Evolutionary conservation across 1,284 basidiomycete genomes (phyloP).

Genomic region (Rhodotorula mucilaginosa): DNA sequence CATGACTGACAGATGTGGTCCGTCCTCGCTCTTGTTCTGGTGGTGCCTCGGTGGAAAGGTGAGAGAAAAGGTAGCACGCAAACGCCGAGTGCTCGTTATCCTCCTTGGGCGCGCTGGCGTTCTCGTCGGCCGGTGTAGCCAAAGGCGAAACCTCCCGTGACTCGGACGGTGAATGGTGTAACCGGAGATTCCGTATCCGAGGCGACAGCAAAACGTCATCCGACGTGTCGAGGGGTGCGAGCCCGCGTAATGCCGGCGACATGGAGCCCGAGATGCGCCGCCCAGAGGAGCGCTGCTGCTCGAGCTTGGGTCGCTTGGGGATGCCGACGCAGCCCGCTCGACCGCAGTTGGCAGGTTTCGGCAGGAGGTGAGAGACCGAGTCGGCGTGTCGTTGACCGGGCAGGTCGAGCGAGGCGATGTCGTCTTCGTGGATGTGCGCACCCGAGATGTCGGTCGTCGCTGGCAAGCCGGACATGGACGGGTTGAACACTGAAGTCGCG

Average conservation of each 20-base stretch:
- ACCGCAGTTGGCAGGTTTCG: slow-evolving; percentile 23
- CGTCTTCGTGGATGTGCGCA: slow-evolving; percentile 28
- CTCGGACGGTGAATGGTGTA: not conserved
- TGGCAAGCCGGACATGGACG: not conserved
- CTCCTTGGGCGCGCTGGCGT: not conserved
- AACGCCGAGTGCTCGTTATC: slow-evolving; percentile 35
- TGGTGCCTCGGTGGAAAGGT: slow-evolving; percentile 17
- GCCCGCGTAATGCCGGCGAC: slow-evolving; percentile 5
- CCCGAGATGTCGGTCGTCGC: slow-evolving; percentile 9
- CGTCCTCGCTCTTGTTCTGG: slow-evolving; percentile 16
- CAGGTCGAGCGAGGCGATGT: slow-evolving; percentile 22
- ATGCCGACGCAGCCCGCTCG: slow-evolving; percentile 30
- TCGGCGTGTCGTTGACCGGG: slow-evolving; percentile 3
- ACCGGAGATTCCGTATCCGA: slow-evolving; percentile 22
- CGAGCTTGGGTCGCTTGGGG: slow-evolving; percentile 16
- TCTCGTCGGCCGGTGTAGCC: too few relatives aligned
- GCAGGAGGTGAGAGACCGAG: slow-evolving; percentile 4
- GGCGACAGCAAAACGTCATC: slow-evolving; percentile 37
- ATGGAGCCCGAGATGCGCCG: slow-evolving; percentile 23
- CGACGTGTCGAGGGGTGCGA: slow-evolving; percentile 17
- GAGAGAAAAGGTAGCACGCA: slow-evolving; percentile 40
- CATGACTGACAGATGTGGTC: not conserved
- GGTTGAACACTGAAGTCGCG: slow-evolving; percentile 12
- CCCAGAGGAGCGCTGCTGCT: slow-evolving; percentile 4
- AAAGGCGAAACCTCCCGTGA: not conserved